Evolutionary conservation across 768 basidiomycete species (phyloP), one percentile per base, ranked within the genome.

Genomic region (Rhodotorula babjevae): DNA sequence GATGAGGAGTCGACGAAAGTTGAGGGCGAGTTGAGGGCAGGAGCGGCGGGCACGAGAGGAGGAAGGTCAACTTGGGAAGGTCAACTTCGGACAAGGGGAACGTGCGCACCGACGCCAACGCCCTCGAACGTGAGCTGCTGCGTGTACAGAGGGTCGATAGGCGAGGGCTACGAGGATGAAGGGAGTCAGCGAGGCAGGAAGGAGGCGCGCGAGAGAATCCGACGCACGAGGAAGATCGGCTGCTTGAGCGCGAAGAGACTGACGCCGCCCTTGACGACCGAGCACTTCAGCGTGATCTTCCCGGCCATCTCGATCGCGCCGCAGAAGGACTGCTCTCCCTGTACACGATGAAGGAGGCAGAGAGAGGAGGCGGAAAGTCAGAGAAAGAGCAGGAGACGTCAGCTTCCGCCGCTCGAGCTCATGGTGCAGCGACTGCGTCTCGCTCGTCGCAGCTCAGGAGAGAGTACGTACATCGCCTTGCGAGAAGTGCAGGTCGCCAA

Each of bases 91-190:
- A 46, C 10, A 47, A 18, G 2, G 9, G 5, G 47, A 36, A 36
- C 5, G 23, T 6, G 31, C 66, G 33, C 16, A 53, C 58, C 87
- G 53, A 90, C 89, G 53, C 87, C 86, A 75, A 90, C 84, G 5
- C 90, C 90, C 77, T 90, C 88, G 75, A 91, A 90, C 29, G 89
- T 84, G 50, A 91, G 85, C 82, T 89, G 88, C n/a, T 87, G 82
- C 1, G 88, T 86, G 79, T 91, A 91, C 63, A 88, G 71, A 1
- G 89, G 90, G 77, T 91, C 89, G 59, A 90, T 83, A 10, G 88
- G 89, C 9, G 88, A 89, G 5, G 89, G 89, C 87, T 89, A 64
- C 31, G 46, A n/a, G 29, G 53, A 12, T 8, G 27, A n/a, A 2
- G 27, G 10, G 11, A 25, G 10, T 27, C 6, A 25, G 21, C 11